Evolutionary conservation across 2,329 filamentous ascomycete species (phyloP).

Genomic region (Stachybotrys echinatus): DNA sequence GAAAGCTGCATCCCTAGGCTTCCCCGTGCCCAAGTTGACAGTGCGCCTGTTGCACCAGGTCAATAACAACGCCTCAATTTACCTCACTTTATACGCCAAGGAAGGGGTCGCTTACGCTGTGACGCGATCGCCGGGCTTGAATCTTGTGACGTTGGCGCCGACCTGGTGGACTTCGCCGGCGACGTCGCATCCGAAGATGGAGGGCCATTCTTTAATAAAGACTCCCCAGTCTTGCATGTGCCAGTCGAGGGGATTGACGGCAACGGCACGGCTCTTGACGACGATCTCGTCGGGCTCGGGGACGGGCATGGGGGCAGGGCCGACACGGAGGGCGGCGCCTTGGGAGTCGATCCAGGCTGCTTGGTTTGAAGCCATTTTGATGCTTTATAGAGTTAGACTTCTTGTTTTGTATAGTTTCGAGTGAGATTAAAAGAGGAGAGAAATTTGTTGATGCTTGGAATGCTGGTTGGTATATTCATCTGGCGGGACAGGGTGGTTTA

Average conservation of each 20-base stretch:
- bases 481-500: too few species aligned
- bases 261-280: slow-evolving; percentile 15
- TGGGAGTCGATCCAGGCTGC: slow-evolving; percentile 15
- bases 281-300: slow-evolving; percentile 12
- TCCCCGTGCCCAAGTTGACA: slow-evolving; percentile 18
- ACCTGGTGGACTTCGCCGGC: slow-evolving; percentile 22
- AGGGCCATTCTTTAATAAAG: slow-evolving; percentile 24
- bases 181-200: slow-evolving; percentile 22
- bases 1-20: slow-evolving; percentile 18
- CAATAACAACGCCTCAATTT: too few species aligned
- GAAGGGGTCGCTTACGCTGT: slow-evolving; percentile 6
- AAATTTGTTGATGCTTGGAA: too few species aligned
- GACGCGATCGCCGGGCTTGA: slow-evolving; percentile 21
- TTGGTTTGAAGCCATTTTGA: slow-evolving; percentile 14
- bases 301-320: slow-evolving; percentile 14
- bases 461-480: too few species aligned
- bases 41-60: slow-evolving; percentile 6
- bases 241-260: slow-evolving; percentile 22
- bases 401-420: not conserved
- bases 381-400: not conserved
- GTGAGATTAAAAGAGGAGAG: not conserved
- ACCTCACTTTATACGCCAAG: too few species aligned
- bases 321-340: slow-evolving; percentile 13
- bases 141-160: slow-evolving; percentile 13
- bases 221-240: slow-evolving; percentile 22